Percentiles rank a stretch among this genome's conserved stretches.
These are phyloP conservation scores for Penicillium tannophilum DNA, from an alignment of 495 filamentous ascomycete species.

Conservation along the genomic window DNA sequence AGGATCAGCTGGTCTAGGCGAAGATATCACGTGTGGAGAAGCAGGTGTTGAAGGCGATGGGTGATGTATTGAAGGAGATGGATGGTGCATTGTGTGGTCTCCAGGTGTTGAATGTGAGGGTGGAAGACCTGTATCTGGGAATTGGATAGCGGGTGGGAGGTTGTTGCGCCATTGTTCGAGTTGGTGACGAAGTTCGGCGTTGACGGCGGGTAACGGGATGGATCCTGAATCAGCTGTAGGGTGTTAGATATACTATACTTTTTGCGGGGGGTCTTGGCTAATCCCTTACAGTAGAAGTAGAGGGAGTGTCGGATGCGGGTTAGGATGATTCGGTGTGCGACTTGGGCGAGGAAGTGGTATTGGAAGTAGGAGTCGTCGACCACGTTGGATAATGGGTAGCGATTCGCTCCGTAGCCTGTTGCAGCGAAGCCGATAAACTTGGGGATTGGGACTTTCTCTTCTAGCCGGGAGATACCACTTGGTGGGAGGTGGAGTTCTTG, in stretches of 20 bases:
- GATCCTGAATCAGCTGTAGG: conserved; percentile 44
- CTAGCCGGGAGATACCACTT: conserved; percentile 46
- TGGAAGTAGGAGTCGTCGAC: conserved; percentile 52
- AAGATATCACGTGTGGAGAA: conserved; percentile 27
- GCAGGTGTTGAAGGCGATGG: conserved; percentile 27
- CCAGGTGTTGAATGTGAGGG: conserved; percentile 19
- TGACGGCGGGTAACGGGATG: conserved; percentile 49
- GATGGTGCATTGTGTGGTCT: conserved; percentile 20
- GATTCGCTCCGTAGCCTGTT: conserved; percentile 34
- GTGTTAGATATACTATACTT: conserved; percentile 2
- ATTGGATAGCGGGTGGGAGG: conserved; percentile 45
- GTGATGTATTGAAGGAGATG: conserved; percentile 28
- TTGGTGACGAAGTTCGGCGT: conserved; percentile 48
- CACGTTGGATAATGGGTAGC: conserved; percentile 31
- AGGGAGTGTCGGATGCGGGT: conserved; percentile 51
- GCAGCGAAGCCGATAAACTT: conserved; percentile 51
- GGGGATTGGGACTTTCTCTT: conserved; percentile 50
- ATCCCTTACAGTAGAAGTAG: conserved; percentile 47
- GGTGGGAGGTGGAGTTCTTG: conserved; percentile 52
- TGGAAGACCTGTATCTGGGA: conserved; percentile 31
- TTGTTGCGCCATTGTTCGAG: conserved; percentile 51
- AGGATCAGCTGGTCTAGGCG: conserved; percentile 21
- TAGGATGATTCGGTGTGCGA: conserved; percentile 52
- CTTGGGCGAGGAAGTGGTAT: conserved; percentile 53
- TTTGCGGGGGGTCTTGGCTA: background rate